Evolutionary conservation across 2,329 filamentous ascomycete species (phyloP).

Genomic region (Stylonectria norvegica): DNA sequence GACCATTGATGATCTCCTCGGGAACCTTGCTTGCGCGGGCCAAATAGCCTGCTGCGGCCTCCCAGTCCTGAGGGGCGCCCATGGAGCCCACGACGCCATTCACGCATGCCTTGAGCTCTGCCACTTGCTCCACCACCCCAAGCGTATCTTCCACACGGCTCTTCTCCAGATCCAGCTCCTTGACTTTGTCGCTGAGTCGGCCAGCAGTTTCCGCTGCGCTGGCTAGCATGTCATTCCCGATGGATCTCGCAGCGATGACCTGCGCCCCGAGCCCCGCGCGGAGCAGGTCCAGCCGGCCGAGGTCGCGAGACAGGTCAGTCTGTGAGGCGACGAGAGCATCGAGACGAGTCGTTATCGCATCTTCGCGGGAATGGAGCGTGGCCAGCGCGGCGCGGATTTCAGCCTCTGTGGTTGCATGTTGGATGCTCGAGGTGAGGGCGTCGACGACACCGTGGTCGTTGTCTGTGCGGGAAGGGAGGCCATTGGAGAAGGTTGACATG

Average conservation of each 20-base stretch:
- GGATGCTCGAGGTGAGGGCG: conserved; percentile 43
- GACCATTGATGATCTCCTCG: conserved; percentile 72
- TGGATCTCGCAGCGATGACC: conserved; percentile 73
- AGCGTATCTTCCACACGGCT: conserved; percentile 85
- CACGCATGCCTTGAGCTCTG: conserved; percentile 94
- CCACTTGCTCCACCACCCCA: conserved; percentile 90
- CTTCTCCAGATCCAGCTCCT: conserved; percentile 86
- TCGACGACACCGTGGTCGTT: conserved; percentile 31
- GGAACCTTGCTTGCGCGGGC: conserved; percentile 79
- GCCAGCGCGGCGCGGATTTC: conserved; percentile 77
- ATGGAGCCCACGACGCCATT: conserved; percentile 92
- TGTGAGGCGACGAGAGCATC: conserved; percentile 77
- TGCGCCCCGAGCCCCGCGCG: conserved; percentile 86
- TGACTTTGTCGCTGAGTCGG: conserved; percentile 81
- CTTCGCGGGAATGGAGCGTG: conserved; percentile 72
- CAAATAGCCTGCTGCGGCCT: conserved; percentile 88
- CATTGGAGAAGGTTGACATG: conserved; percentile 49
- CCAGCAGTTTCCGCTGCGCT: conserved; percentile 81
- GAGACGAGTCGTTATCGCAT: conserved; percentile 68
- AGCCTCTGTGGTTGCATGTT: conserved; percentile 68
- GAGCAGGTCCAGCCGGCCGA: conserved; percentile 82
- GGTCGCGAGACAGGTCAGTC: conserved; percentile 79
- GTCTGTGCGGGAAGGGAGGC: conserved; percentile 35
- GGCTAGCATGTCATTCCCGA: conserved; percentile 89
- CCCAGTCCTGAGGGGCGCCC: conserved; percentile 98